Percentiles rank a stretch among this genome's conserved stretches.
phyloP scores from a whole-genome alignment of 176 grass and related monocot genomes.

The Eleusine coracana region DNA sequence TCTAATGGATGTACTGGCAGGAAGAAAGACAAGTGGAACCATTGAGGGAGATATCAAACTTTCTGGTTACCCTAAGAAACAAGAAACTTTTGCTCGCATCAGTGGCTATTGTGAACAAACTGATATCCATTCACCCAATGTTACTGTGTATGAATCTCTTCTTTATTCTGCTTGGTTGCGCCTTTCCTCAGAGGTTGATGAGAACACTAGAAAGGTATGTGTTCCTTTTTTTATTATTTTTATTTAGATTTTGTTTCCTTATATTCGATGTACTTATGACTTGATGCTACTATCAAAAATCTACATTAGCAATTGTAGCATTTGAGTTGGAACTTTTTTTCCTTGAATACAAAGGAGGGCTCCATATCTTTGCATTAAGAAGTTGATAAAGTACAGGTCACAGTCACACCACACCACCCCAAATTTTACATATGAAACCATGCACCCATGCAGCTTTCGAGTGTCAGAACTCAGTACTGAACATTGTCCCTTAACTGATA shows the following conservation, averaged over 20 bases:
- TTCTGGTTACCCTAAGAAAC: slow-evolving; percentile 78
- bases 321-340: neutral
- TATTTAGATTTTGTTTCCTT: neutral
- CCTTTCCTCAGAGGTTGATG: slow-evolving; percentile 68
- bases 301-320: neutral
- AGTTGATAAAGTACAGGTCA: too few species aligned
- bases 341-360: too few species aligned
- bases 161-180: slow-evolving; percentile 87
- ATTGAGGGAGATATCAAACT: slow-evolving; percentile 78
- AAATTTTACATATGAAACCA: too few species aligned
- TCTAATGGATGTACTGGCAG: slow-evolving; percentile 91
- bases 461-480: neutral
- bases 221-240: neutral
- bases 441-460: neutral
- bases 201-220: slow-evolving; percentile 57
- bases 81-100: slow-evolving; percentile 88
- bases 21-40: slow-evolving; percentile 83
- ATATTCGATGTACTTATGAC: neutral
- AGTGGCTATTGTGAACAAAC: slow-evolving; percentile 89
- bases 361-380: too few species aligned
- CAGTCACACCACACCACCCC: too few species aligned
- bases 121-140: slow-evolving; percentile 88
- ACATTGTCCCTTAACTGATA: slow-evolving; percentile 9
- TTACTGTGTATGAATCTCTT: slow-evolving; percentile 78
- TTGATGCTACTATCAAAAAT: slow-evolving; percentile 16